Evolutionary conservation across 2,329 filamentous ascomycete species (phyloP), one percentile per base, ranked within the genome.

Genomic region (Purpureocillium lavendulum): DNA sequence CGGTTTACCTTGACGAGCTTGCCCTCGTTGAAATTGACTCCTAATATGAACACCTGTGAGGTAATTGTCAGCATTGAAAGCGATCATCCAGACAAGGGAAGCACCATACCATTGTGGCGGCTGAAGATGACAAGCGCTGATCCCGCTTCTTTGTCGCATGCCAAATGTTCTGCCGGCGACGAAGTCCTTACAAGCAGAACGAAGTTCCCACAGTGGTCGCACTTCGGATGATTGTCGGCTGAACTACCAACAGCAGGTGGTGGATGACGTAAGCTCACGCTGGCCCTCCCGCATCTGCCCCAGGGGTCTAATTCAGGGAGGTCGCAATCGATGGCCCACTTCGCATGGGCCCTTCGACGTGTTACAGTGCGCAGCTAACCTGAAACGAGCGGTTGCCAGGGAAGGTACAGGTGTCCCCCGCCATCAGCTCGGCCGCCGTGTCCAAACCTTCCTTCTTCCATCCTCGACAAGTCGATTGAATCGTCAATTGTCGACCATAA

Each of bases 21-120:
- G 55, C 71, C 67, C 67, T 95, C 89, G 52, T 77, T 69, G 70
- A 97, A 96, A 69, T 84, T 89, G 69, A 86, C 72, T 54, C 87
- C 86, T 57, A 90, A 73, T 55, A 97, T 82, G 70, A 92, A 86
- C 56, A 89, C 84, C 86, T 87, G 29, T 13, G 11, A 12, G 6
- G n/a, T 6, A 30, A 4, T 4, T 6, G 29, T 30, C 21, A 26
- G 21, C 29, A 30, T n/a, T n/a, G 29, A 12, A 24, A 15, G 8
- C 18, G 34, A 42, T 15, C 7, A 16, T 33, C 14, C 12, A 35
- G 2, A 30, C 10, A 30, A 7, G 11, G 12, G 18, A 21, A 16
- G 8, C 5, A 18, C 15, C 30, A 15, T 48, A 49, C 49, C 49
- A 51, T 51, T 26, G 33, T 45, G 39, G 39, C 36, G 24, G 33